phyloP scores from a whole-genome alignment of 148 eudicot species.

The Salicornia ramosissima region DNA sequence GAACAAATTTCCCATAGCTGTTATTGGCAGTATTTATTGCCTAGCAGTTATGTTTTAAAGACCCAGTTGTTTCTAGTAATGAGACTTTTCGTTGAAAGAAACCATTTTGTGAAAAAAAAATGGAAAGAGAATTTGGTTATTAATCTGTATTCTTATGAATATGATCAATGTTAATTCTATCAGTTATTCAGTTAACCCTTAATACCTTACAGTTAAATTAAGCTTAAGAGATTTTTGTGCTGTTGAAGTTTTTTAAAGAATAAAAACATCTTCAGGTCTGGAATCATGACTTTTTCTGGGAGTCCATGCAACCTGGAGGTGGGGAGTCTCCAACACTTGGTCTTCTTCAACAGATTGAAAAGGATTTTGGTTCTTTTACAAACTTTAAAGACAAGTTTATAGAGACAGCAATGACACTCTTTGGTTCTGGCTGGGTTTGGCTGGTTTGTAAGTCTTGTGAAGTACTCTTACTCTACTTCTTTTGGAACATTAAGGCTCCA shows the following conservation, averaged over 20 bases:
- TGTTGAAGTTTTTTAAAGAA: constrained; percentile 6
- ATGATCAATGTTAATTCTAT: too few relatives aligned
- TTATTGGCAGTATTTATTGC: too few relatives aligned
- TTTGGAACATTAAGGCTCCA: not conserved
- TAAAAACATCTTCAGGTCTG: constrained; percentile 54
- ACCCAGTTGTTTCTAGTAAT: too few relatives aligned
- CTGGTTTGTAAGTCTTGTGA: constrained; percentile 69
- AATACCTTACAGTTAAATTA: not conserved
- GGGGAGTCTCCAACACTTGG: constrained; percentile 71
- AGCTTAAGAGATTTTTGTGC: not conserved
- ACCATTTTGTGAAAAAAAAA: too few relatives aligned
- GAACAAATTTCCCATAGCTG: too few relatives aligned
- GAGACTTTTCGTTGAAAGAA: too few relatives aligned
- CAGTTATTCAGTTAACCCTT: too few relatives aligned
- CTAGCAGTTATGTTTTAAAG: too few relatives aligned
- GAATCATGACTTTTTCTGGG: constrained; percentile 99
- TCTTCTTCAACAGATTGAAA: constrained; percentile 75
- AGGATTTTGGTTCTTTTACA: constrained; percentile 80
- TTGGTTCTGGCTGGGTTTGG: constrained; percentile 97
- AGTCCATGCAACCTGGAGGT: constrained; percentile 95
- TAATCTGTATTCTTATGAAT: too few relatives aligned
- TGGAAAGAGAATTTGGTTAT: too few relatives aligned
- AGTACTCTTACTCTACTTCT: not conserved
- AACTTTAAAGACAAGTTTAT: constrained; percentile 67
- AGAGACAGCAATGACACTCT: constrained; percentile 64